Evolutionary conservation across 768 basidiomycete genomes (phyloP).

Genomic region (Astraeus odoratus): DNA sequence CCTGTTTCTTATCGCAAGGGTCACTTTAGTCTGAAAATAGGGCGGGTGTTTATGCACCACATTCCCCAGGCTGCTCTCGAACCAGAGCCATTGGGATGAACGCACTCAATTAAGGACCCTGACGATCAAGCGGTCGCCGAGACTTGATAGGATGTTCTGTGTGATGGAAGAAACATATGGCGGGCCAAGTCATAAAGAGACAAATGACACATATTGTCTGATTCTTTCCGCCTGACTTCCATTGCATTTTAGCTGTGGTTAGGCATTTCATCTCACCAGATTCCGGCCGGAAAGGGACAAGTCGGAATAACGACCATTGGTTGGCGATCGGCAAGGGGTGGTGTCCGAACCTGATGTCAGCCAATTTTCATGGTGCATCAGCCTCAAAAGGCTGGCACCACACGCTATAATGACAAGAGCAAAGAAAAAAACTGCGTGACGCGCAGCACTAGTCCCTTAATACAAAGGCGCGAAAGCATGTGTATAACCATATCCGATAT

Average conservation of each 20-base stretch:
- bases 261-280: constrained; percentile 20
- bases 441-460: constrained; percentile 24
- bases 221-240: constrained; percentile 24
- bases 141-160: constrained; percentile 18
- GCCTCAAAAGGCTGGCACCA: constrained; percentile 17
- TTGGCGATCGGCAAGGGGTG: constrained; percentile 20
- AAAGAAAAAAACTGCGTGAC: constrained; percentile 19
- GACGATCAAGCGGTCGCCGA: constrained; percentile 20
- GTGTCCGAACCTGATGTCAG: too few species aligned
- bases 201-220: constrained; percentile 9
- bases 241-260: constrained; percentile 25
- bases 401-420: constrained; percentile 19
- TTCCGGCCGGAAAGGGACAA: constrained; percentile 14
- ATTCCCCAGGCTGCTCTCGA: constrained; percentile 13
- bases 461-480: constrained; percentile 17
- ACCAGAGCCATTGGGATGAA: constrained; percentile 13
- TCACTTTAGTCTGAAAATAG: neutral
- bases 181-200: constrained; percentile 11
- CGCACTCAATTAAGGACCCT: constrained; percentile 24
- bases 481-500: constrained; percentile 20
- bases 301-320: constrained; percentile 12
- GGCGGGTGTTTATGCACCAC: neutral
- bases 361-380: too few species aligned
- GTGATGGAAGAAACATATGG: constrained; percentile 16
- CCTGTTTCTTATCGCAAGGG: neutral